These are phyloP conservation scores for Poterioochromonas sp. DNA, from an alignment of 352 stramenopile genomes.

Conservation along the genomic window DNA sequence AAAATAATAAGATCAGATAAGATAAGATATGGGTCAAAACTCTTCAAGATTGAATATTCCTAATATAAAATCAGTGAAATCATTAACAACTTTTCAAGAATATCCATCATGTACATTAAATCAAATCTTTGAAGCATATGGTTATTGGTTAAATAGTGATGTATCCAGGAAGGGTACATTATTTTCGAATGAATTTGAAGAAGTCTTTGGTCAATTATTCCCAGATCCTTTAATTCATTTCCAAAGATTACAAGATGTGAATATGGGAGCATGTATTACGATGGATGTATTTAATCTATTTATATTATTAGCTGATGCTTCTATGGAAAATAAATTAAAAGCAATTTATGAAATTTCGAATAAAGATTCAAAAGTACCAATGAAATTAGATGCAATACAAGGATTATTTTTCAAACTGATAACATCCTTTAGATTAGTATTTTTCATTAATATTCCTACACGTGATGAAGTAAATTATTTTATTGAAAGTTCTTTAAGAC, in stretches of 20 bases:
- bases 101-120: background rate
- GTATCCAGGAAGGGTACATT: background rate
- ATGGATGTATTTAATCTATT: slow-evolving; percentile 1
- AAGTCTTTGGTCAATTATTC: background rate
- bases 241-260: background rate
- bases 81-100: background rate
- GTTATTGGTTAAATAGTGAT: background rate
- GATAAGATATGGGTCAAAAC: background rate
- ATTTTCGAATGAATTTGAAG: background rate
- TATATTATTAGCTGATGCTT: background rate
- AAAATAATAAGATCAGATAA: too few relatives aligned
- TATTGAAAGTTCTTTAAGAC: background rate
- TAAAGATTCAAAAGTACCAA: background rate
- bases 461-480: background rate
- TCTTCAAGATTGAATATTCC: background rate
- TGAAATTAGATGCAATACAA: background rate
- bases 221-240: slow-evolving; percentile 2
- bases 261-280: background rate
- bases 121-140: slow-evolving; percentile 11
- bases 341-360: background rate
- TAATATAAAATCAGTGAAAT: background rate
- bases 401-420: background rate
- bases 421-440: background rate
- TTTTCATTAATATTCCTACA: background rate
- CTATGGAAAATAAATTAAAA: background rate